Evolutionary conservation across 768 basidiomycete species (phyloP), one percentile per base, ranked within the genome.

Genomic region (Dacryopinax primogenitus): DNA sequence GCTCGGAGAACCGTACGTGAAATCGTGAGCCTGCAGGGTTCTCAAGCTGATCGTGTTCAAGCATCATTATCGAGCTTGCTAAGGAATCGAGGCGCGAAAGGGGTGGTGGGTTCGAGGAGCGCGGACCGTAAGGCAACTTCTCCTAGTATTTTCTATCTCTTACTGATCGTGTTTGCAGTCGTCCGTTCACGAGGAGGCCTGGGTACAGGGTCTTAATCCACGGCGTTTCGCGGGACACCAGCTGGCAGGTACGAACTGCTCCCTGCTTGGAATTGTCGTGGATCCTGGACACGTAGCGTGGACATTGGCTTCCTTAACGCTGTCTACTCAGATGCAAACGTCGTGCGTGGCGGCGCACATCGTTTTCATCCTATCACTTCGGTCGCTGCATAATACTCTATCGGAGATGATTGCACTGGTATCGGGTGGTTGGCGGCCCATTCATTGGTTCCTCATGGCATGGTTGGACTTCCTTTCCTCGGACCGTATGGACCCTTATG

Each of bases 51-150:
- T 47, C 41, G 3, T 64, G 35, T 36, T 63, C 18, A 70, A 96
- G 94, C 73, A 90, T 99, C 68, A 88, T 96, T 15, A 92, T 99
- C 47, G 92, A 99, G 74, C 92, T 92, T 72, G 92, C 95, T 7
- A 94, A 95, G 75, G 94, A 97, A 71, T 68, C 69, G 37, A 86
- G 86, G 67, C 86, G 91, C 23, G 87, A 88, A 64, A 86, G 90
- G 68, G 83, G 91, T 64, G 91, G 92, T 21, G 76, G 77, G 16
- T 88, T 86, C 69, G 88, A 88, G 63, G 78, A 75, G 64, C 77
- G 67, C 33, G 73, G 79, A 33, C 78, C 80, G 36, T 75, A 83
- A 71, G 76, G 63, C 64, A 15, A 67, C 69, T 44, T 33, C 62
- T 71, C 12, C n/a, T 33, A 16, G 62, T 15, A 36, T 69, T 44